Evolutionary conservation across 2,329 filamentous ascomycete species (phyloP).

Genomic region (Mycosphaerella sp.): DNA sequence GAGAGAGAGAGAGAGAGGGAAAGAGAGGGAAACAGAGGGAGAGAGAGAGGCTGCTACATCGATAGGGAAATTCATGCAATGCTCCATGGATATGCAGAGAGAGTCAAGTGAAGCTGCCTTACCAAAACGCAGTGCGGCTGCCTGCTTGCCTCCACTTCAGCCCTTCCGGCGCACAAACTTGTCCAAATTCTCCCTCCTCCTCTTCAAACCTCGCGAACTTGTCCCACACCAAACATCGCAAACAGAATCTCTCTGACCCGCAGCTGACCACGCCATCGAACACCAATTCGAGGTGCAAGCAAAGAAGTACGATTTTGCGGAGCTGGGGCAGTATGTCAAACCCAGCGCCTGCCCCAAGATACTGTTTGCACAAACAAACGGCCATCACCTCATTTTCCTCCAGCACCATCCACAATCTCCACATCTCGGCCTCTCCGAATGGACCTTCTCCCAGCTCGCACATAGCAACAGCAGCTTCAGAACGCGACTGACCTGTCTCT

Average conservation of each 20-base stretch:
- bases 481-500: background rate
- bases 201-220: background rate
- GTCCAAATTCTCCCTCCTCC: background rate
- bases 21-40: no score
- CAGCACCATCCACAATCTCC: background rate
- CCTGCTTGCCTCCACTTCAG: background rate
- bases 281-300: background rate
- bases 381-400: background rate
- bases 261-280: background rate
- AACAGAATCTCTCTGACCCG: background rate
- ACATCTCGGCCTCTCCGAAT: background rate
- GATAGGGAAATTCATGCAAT: background rate
- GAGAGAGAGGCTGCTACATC: background rate
- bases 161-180: background rate
- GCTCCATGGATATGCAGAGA: no score
- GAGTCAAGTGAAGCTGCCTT: background rate
- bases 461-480: background rate
- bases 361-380: background rate
- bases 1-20: no score
- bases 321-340: constrained; percentile 1
- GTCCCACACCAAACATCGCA: background rate
- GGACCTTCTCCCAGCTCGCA: background rate
- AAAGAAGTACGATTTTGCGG: background rate
- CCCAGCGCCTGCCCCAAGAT: background rate
- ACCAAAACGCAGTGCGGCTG: background rate